Conservation (phyloP, 371 early-diverging fungal genomes). For the Blakeslea trispora region DNA sequence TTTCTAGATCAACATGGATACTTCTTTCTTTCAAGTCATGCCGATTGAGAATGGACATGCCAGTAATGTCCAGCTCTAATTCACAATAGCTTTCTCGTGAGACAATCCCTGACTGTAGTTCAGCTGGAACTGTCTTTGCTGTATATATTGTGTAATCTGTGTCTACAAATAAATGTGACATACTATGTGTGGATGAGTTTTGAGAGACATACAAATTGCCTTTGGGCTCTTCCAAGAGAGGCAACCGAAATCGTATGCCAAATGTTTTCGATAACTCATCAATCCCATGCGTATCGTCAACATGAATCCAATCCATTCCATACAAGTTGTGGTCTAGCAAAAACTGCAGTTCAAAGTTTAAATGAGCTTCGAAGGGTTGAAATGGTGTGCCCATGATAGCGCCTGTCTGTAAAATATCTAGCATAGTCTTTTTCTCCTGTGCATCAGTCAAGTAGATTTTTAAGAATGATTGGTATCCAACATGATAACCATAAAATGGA, state of each 20-base stretch:
- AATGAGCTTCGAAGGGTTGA: constrained; percentile 85
- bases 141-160: constrained; percentile 22
- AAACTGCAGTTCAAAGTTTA: constrained; percentile 89
- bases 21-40: constrained; percentile 56
- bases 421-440: constrained; percentile 51
- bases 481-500: constrained; percentile 87
- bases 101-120: constrained; percentile 21
- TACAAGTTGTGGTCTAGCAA: constrained; percentile 91
- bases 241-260: constrained; percentile 40
- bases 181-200: constrained; percentile 1
- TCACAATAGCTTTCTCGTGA: constrained; percentile 68
- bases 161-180: neutral
- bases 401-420: constrained; percentile 70
- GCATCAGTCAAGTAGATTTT: constrained; percentile 79
- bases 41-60: constrained; percentile 72
- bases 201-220: constrained; percentile 17
- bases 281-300: constrained; percentile 9
- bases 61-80: constrained; percentile 74
- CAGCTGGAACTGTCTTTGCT: constrained; percentile 22
- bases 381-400: constrained; percentile 66
- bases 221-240: constrained; percentile 33
- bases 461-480: constrained; percentile 66
- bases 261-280: neutral
- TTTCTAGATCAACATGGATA: constrained; percentile 36
- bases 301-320: constrained; percentile 81